These are phyloP conservation scores for Alternaria tenuissima DNA, from an alignment of 2,329 filamentous ascomycete species.

Conservation along the genomic window DNA sequence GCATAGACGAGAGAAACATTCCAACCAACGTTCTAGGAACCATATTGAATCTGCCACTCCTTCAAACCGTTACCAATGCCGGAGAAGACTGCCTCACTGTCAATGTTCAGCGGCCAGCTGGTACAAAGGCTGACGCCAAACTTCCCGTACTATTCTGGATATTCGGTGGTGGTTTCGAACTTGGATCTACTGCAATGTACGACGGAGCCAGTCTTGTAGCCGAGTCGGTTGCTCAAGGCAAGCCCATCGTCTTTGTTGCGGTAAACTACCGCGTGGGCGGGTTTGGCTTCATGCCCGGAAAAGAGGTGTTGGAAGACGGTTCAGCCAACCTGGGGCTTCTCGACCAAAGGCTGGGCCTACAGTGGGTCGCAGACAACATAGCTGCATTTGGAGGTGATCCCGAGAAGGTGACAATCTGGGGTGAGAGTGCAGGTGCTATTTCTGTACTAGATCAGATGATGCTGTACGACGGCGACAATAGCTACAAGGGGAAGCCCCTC, in stretches of 20 bases:
- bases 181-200: conserved; percentile 51
- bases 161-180: conserved; percentile 54
- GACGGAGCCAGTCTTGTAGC: conserved; percentile 52
- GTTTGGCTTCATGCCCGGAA: conserved; percentile 77
- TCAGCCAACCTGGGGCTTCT: conserved; percentile 74
- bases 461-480: conserved; percentile 75
- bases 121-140: conserved; percentile 47
- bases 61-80: conserved; percentile 47
- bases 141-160: conserved; percentile 61
- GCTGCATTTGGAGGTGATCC: conserved; percentile 80
- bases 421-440: conserved; percentile 66
- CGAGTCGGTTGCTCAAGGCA: conserved; percentile 57
- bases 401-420: conserved; percentile 80
- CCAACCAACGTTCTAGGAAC: conserved; percentile 49
- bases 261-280: conserved; percentile 80
- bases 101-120: conserved; percentile 54
- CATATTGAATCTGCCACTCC: conserved; percentile 51
- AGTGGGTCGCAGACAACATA: conserved; percentile 83
- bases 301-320: conserved; percentile 72
- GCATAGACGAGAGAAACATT: conserved; percentile 52
- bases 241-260: conserved; percentile 77
- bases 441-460: conserved; percentile 80
- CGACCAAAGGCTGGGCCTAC: conserved; percentile 74
- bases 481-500: conserved; percentile 76
- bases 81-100: conserved; percentile 56